Base-by-base conservation (phyloP, 2,329 filamentous ascomycete genomes). In the Venturia carpophila region DNA sequence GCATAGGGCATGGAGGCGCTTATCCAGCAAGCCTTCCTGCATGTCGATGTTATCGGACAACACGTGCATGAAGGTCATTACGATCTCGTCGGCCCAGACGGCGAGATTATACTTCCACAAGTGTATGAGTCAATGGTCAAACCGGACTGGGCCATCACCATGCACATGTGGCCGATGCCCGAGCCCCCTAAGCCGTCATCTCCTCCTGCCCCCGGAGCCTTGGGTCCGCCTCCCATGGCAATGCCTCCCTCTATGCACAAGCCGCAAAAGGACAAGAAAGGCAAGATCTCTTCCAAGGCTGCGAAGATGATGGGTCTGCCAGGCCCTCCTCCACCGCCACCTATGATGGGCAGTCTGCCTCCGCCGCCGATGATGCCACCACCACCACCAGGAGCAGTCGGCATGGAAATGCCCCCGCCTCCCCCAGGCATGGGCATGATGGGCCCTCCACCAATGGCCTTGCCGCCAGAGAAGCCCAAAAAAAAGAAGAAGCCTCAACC, bases 141-240 rank as follows among this genome's bases (percentile, higher is more conserved):
- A 68, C 79, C 79, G 1, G 79, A 79, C 68, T 80, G 77, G 78
- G 71, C 75, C 60, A 77, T 81, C 66, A 78, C 73, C 11, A 80
- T 80, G 78, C 76, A 79, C 68, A 78, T 80, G 72, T 80, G 79
- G 78, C 79, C 79, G 0, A 76, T 80, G 73, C 73, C 75, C 13
- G 75, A 78, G 62, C 69, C 71, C 5, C 65, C 67, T 19, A 68
- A 68, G 15, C 58, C 56, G 17, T 19, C 34, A 6, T 5, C 41
- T 5, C 65, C 52, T 39, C 67, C 67, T 41, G 39, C 43, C 17
- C 27, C 34, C 15, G 39, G 39, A 17, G 65, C 19, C 7, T 37
- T 34, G 24, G 66, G 34, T 63, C 19, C 67, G 60, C 58, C 65
- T 67, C 65, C 37, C 17, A 37, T 41, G 52, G 66, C 65, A 67